Evolutionary conservation across 768 basidiomycete genomes (phyloP), one percentile per base, ranked within the genome.

Genomic region (Leccinum subgranulosum): DNA sequence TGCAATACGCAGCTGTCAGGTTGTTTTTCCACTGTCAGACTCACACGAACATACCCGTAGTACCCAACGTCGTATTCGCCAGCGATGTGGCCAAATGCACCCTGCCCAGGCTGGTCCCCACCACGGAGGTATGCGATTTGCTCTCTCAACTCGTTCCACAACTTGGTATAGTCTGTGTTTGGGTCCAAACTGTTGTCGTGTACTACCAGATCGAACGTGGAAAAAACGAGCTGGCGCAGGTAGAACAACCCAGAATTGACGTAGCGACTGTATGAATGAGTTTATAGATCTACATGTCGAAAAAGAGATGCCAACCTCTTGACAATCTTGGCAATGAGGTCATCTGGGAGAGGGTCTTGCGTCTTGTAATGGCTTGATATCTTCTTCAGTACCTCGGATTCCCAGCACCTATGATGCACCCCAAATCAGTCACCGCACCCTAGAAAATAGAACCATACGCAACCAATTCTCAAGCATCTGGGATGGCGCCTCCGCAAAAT

Each of bases 391-490:
- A 92, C 89, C 52, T 83, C 79, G 0, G 85, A 87, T 67, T 92
- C 90, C 88, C 89, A 93, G 65, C 90, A 92, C 84, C 84, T 83
- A 23, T 21, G 14, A 41, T 15, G 34, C 23, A 7, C 17, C 5
- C 17, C 5, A n/a, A 9, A 4, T 66, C 36, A 54, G 29, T 51
- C 56, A 43, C 31, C 3, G 15, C 28, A 15, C 23, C 31, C n/a
- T 11, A 6, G 15, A 15, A 51, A 34, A 43, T 43, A 19, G 1
- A 2, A 23, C 3, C 1, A 33, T 15, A 6, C 62, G 73, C 17
- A 48, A 86, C 92, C 92, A 94, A 66, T 94, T 92, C 74, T 95
- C 93, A 59, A 94, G 76, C 92, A 94, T 94, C 74, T 95, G 92
- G 17, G 87, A 89, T 0, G 92, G 93, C 3, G 92, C 92, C 73